These are phyloP conservation scores for Saccharomyces hybrid DNA, from an alignment of 1,139 yeast species.

Conservation along the genomic window DNA sequence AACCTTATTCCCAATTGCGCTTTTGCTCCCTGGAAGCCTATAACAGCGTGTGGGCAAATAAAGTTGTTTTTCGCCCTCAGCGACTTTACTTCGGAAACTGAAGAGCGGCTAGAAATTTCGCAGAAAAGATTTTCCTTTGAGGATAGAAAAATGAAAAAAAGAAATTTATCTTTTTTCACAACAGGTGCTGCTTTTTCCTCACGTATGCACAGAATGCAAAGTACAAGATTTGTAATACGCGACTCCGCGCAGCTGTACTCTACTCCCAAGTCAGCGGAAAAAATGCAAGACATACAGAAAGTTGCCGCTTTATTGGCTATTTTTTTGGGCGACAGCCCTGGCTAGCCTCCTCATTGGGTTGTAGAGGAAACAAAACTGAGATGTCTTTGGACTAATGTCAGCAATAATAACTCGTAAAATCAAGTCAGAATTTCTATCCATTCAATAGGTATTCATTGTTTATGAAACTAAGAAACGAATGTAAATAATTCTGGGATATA, in stretches of 20 bases:
- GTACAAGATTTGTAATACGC: not conserved
- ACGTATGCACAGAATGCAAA: conserved; percentile 1
- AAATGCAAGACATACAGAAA: not conserved
- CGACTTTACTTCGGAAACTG: not conserved
- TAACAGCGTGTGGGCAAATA: not conserved
- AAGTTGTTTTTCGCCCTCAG: not conserved
- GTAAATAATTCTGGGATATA: not conserved
- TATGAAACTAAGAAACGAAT: not conserved
- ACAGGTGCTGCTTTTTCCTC: not conserved
- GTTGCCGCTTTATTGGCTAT: not conserved
- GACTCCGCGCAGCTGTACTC: not conserved
- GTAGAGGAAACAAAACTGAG: not conserved
- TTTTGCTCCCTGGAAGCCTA: not conserved
- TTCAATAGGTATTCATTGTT: not conserved
- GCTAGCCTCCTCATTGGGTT: not conserved
- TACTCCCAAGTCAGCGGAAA: not conserved
- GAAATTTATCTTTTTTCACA: not conserved
- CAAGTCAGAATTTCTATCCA: not conserved
- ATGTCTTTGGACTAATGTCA: not conserved
- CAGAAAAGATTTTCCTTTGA: not conserved
- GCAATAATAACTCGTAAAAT: not conserved
- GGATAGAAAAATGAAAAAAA: not conserved
- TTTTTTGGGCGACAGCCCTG: not conserved
- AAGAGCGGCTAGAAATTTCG: not conserved
- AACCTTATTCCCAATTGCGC: not conserved